Evolutionary conservation across 2,329 filamentous ascomycete genomes (phyloP), one percentile per base, ranked within the genome.

Genomic region (Diaporthe eres): DNA sequence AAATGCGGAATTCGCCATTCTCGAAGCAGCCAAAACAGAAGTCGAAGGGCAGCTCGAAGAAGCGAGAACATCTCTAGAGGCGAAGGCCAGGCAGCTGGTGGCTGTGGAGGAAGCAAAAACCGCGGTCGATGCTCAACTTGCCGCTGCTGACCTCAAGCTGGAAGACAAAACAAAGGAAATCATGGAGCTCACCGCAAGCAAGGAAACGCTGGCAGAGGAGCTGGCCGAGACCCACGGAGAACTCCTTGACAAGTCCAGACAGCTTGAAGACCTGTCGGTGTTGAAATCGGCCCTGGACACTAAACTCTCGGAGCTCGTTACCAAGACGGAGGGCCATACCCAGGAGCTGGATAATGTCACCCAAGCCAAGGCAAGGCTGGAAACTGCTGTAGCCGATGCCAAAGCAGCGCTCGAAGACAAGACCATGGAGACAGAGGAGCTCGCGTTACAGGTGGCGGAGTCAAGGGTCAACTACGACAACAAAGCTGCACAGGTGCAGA

Each of bases 1-100:
- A 13, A 37, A 19, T 5, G 10, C 31, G 28, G 78, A 77, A 61
- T 51, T 79, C 80, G 13, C 75, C 77, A 65, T 22, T 15, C 60
- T 70, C 37, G 39, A 74, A 28, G 39, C 17, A 37, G 60, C 47
- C 37, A 74, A 74, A 39, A 12, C 28, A 17, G 63, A 51, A 4
- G 28, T 61, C 28, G 72, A 74, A 31, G n/a, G 19, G 12, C 49
- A 71, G 53, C 65, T 74, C 1, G 28, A n/a, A 8, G 65, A 74
- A 10, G 49, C 22, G 6, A 60, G 19, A 51, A 8, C 51, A 42
- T 57, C 28, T 3, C 53, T 51, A 8, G 72, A 71, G n/a, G 39
- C 39, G 8, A 71, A 58, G 39, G n/a, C 19, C 12, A 42, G 60
- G 42, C 49, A 74, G 28, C 61, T 74, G 13, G 17, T 6, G 15